Percentiles rank a stretch among this genome's conserved stretches.
These are phyloP conservation scores for Yarrowia sp. DNA, from an alignment of 805 yeast genomes.

Conservation along the genomic window DNA sequence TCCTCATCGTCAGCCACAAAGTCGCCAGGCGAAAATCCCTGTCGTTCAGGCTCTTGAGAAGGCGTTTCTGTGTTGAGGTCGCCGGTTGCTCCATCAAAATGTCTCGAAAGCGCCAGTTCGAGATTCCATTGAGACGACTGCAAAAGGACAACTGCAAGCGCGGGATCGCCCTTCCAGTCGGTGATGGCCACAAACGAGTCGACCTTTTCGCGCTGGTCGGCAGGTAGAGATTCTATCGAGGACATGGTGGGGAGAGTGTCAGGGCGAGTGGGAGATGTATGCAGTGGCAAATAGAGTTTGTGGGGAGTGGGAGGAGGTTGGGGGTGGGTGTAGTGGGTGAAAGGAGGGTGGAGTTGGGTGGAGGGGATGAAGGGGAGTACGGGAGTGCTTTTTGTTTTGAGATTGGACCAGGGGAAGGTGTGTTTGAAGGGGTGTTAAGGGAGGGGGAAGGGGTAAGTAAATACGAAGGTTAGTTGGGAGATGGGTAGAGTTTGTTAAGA, in stretches of 20 bases:
- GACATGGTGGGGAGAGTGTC: slow-evolving; percentile 4
- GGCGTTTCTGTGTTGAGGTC: slow-evolving; percentile 31
- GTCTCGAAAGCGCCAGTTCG: slow-evolving; percentile 37
- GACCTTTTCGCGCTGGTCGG: slow-evolving; percentile 31
- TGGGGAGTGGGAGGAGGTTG: neutral
- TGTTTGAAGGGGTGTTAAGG: too few species aligned
- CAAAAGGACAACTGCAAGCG: slow-evolving; percentile 37
- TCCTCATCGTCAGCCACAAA: slow-evolving; percentile 30
- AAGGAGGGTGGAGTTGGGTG: neutral
- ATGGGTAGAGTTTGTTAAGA: too few species aligned
- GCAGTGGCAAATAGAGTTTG: slow-evolving; percentile 24
- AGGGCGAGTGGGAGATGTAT: neutral
- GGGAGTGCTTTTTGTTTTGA: too few species aligned
- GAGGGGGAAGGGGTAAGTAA: too few species aligned
- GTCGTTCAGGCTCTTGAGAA: slow-evolving; percentile 21
- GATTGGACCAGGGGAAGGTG: too few species aligned
- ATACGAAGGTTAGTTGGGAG: too few species aligned
- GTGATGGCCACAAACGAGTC: slow-evolving; percentile 39
- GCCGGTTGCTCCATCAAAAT: slow-evolving; percentile 27
- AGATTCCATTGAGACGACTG: slow-evolving; percentile 43
- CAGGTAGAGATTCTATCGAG: slow-evolving; percentile 20
- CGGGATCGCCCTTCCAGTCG: slow-evolving; percentile 37
- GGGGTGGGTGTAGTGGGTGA: neutral
- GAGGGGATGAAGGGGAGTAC: too few species aligned
- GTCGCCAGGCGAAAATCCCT: slow-evolving; percentile 19